Evolutionary conservation across 345 rosid genomes (phyloP), one percentile per base, ranked within the genome.

Genomic region (Adansonia digitata): DNA sequence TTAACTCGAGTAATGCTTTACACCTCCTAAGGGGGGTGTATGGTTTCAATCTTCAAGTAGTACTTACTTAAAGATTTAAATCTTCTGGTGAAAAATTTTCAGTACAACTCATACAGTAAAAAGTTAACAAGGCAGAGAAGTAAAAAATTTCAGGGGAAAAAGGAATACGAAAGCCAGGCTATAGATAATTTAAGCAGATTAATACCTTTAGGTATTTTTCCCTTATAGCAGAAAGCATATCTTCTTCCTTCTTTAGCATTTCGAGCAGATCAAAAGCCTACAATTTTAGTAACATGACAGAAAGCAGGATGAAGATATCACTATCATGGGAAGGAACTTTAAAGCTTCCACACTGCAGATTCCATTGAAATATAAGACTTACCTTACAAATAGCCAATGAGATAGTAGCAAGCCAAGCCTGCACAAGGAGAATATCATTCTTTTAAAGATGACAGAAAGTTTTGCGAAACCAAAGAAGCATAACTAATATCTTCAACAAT

Each of bases 341-440:
- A 8, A 37, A 66, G 55, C 11, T 78, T 59, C 27, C 39, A 55
- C 51, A 68, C 13, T 7, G 13, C 29, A 76, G 40, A 65, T 59
- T 26, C 18, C 14, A 74, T 51, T 51, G 31, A 74, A 40, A 77
- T 31, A 6, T 10, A 72, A 68, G 17, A 82, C 96, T 18, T 75
- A 95, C 97, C 98, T 93, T 95, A 59, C 92, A 93, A 70, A 90
- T 79, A 12, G 92, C 87, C 88, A 93, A 73, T 3, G 89, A 89
- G 37, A 91, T 84, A 40, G 91, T 77, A 68, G 87, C 84, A 51
- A 95, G 87, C 99, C 99, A 93, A 22, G 97, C 99, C 99, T 95
- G 92, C 85, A 75, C 20, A 68, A 62, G 74, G 45, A 66, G 62
- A 35, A 35, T n/a, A 5, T 49, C 10, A 49, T 43, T 68, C 39